phyloP scores from a whole-genome alignment of 306 rosid species.

The Ochetophila trinervis region DNA sequence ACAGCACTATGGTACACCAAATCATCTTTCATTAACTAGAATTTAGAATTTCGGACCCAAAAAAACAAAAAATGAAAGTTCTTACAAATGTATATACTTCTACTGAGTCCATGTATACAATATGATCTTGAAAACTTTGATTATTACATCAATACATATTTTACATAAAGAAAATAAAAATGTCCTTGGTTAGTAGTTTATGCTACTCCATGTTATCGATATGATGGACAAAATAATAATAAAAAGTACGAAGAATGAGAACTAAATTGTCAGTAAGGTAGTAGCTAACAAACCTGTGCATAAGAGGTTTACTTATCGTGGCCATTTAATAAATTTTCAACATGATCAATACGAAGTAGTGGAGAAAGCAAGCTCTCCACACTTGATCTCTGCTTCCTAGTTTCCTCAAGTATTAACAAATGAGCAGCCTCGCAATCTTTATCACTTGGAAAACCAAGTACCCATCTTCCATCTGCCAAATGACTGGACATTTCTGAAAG shows the following conservation, averaged over 20 bases:
- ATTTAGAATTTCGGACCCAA: too few relatives aligned
- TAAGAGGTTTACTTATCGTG: conserved; percentile 29
- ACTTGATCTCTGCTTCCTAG: conserved; percentile 60
- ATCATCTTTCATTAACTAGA: too few relatives aligned
- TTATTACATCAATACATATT: neutral
- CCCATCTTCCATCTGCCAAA: conserved; percentile 73
- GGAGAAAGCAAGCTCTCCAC: conserved; percentile 58
- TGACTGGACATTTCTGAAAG: conserved; percentile 32
- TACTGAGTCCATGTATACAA: conserved; percentile 4
- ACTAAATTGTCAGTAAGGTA: conserved; percentile 12
- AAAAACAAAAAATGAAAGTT: too few relatives aligned
- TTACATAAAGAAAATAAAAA: neutral
- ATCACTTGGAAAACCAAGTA: conserved; percentile 62
- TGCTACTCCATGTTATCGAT: neutral
- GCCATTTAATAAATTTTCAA: conserved; percentile 32
- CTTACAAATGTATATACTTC: neutral
- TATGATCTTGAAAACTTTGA: neutral
- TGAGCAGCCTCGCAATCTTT: conserved; percentile 66
- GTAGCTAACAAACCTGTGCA: conserved; percentile 18
- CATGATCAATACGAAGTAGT: conserved; percentile 41
- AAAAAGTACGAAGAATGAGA: neutral
- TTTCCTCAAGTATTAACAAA: conserved; percentile 49
- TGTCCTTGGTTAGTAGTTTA: neutral
- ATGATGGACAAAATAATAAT: neutral
- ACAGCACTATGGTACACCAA: too few relatives aligned